Conservation (phyloP, 2,329 filamentous ascomycete genomes). For the Botrytis pseudocinerea region DNA sequence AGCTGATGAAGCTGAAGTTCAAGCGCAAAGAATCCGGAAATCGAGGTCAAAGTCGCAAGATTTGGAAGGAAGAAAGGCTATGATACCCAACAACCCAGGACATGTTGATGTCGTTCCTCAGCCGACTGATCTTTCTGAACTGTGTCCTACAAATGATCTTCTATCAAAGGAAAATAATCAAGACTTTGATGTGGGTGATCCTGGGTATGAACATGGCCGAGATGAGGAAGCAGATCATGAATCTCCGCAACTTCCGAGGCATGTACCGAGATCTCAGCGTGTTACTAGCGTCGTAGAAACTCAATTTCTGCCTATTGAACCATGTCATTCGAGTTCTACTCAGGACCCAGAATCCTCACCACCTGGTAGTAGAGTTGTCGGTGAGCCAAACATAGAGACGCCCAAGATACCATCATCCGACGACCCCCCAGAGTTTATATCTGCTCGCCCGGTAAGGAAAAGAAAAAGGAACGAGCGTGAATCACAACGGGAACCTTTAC, state of each 20-base stretch:
- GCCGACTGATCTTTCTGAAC: background rate
- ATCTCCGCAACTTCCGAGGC: slow-evolving; percentile 11
- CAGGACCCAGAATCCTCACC: slow-evolving; percentile 28
- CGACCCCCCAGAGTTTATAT: slow-evolving; percentile 35
- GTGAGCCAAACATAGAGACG: background rate
- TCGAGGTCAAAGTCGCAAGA: slow-evolving; percentile 8
- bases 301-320: slow-evolving; percentile 26
- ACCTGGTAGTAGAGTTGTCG: background rate
- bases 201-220: background rate
- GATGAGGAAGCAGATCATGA: background rate
- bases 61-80: background rate
- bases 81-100: background rate
- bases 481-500: slow-evolving; percentile 16
- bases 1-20: background rate
- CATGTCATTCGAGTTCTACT: slow-evolving; percentile 36
- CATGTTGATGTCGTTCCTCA: background rate
- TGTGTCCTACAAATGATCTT: background rate
- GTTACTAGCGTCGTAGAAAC: slow-evolving; percentile 16
- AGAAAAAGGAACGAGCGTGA: slow-evolving; percentile 29
- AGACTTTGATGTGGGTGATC: background rate
- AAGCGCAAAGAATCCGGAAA: slow-evolving; percentile 7
- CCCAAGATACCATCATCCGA: slow-evolving; percentile 23
- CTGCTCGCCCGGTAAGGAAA: slow-evolving; percentile 35
- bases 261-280: background rate
- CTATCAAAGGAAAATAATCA: background rate